Base-by-base conservation (phyloP, 1,284 basidiomycete species). In the Lignosus rhinocerotis region DNA sequence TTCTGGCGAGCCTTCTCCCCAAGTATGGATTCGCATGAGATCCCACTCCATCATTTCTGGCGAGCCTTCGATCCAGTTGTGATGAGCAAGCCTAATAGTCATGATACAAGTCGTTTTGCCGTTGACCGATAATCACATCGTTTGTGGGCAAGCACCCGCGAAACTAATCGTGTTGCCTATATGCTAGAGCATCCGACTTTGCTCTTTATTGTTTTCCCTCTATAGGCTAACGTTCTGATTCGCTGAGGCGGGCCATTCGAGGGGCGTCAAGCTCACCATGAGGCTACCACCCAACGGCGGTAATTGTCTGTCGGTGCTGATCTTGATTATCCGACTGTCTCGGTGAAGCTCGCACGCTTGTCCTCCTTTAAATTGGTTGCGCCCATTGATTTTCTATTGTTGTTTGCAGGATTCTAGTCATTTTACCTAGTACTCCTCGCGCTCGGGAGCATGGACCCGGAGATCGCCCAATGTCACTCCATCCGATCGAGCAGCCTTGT, bases 401-500 rank as follows among this genome's bases (percentile, higher is more conserved):
- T 31, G 45, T 49, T 19, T 33, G 34, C 48, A 48, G 56, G 46
- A 38, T 53, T 46, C 52, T 55, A 51, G 44, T 17, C 25, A 47
- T 32, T 36, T 50, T 2, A 19, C 45, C 19, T 8, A 51, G 50
- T 47, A 33, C 47, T 53, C 39, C 39, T 39, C 19, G 54, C 56
- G 17, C 32, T 30, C 32, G 17, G 51, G 21, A 30, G 45, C 44
- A 47, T 32, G 39, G 39, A n/a, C 43, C 45, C 55, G 46, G 42
- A 57, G 59, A 60, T 60, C 55, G 34, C 33, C 52, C 47, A 4
- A 19, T 5, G 42, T 16, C 14, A 21, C 19, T 21, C 38, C 43
- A 19, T 25, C 51, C 56, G 62, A 64, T 64, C 57, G 51, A 36
- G 10, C 17, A 33, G 62, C 56, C 62, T 64, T 61, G 59, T 64